Evolutionary conservation across 768 basidiomycete genomes (phyloP), one percentile per base, ranked within the genome.

Genomic region (Daedaleopsis nitida): DNA sequence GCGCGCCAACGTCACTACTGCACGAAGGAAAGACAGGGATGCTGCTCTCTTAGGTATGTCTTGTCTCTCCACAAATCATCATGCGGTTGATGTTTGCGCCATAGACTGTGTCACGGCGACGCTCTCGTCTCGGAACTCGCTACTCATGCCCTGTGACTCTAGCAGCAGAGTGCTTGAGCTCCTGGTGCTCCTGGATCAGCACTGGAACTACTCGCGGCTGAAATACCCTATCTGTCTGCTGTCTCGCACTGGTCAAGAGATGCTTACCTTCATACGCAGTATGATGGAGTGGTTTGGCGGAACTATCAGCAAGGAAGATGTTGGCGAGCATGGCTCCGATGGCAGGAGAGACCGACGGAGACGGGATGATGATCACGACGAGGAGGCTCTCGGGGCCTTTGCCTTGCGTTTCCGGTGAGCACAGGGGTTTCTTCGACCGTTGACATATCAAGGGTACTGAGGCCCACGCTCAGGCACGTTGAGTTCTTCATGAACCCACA

Each of bases 241-340:
- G 42, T 92, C 92, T 51, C 83, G 89, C 37, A 96, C 94, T 7
- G 94, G 90, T 2, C 85, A 88, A 62, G 96, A 99, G 74, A 96
- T 97, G 89, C 75, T 97, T 38, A 89, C 91, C 1, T 94, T 95
- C 69, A 92, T 97, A 27, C 79, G 95, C 60, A 96, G 92, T 79
- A 90, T 98, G 91, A 96, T 97, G 85, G 97, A 98, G 72, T 98
- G 96, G 94, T 86, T 99, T 64, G 97, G 97, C 11, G 96, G 97
- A 1, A 94, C 92, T 14, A 87, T 97, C 55, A 92, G 88, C 67
- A 94, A 94, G 69, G 93, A 95, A 68, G 94, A 96, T 63, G 90
- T 92, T 1, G 89, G 92, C 2, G 92, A 91, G 71, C 89, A 91
- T 34, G 86, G 83, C 8, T 49, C 55, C 5, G 65, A 66, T 21